Conservation (phyloP, 139 green algal genomes). For the Micractinium sp. region DNA sequence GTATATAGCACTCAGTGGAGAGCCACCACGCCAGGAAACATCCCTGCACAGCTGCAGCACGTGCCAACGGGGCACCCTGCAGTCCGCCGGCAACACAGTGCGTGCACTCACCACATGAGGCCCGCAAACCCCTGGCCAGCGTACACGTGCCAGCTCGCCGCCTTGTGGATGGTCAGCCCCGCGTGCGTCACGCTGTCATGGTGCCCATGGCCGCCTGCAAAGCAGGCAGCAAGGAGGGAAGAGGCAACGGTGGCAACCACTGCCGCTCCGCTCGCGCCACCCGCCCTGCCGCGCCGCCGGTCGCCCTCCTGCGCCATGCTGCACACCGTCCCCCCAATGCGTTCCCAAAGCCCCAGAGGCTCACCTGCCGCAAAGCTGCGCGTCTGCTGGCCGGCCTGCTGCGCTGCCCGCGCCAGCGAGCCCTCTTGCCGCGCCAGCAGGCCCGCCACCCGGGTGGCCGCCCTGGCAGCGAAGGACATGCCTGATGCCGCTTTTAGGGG, state of each 20-base stretch:
- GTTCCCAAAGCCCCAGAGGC: not conserved
- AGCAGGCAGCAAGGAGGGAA: not conserved
- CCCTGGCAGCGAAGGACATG: constrained; percentile 1
- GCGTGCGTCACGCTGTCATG: constrained; percentile 62
- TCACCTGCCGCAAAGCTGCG: constrained; percentile 37
- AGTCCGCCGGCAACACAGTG: not conserved
- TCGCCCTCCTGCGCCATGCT: not conserved
- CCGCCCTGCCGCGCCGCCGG: no score
- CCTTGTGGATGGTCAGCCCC: constrained; percentile 71
- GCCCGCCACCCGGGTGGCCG: not conserved
- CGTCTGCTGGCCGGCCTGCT: constrained; percentile 34
- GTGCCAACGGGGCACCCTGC: not conserved
- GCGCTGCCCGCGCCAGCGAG: constrained; percentile 4
- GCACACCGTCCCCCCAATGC: not conserved
- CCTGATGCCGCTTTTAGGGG: not conserved
- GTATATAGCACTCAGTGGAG: not conserved
- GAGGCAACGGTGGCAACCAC: not conserved
- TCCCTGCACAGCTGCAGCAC: not conserved
- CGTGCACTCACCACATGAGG: constrained; percentile 70
- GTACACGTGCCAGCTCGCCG: constrained; percentile 58
- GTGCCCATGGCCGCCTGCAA: constrained; percentile 26
- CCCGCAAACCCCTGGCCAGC: constrained; percentile 60
- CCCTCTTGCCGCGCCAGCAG: constrained; percentile 4
- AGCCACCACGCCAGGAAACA: not conserved
- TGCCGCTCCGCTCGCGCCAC: not conserved